Base-by-base conservation (phyloP, 139 green algal genomes). In the Chlamydomonas sphaeroides region DNA sequence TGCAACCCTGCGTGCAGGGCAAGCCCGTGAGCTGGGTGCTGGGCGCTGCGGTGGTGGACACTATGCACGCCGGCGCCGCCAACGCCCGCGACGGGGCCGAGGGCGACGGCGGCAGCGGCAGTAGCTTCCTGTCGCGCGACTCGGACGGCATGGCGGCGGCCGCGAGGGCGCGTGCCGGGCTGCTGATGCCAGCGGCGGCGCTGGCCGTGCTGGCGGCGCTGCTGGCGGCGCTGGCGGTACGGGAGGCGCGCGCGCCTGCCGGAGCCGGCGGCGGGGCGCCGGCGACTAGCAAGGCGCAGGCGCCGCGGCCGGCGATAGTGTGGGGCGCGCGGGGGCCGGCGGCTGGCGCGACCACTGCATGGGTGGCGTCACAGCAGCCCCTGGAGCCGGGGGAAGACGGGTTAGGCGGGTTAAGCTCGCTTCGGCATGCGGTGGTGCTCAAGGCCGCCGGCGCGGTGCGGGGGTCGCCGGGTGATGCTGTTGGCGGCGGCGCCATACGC, bases 21-120 rank as follows among this genome's bases (percentile, higher is more conserved):
- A 69, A 86, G 33, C 63, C 45, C 17, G 63, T 87, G 21, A 90
- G 68, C 62, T 90, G 86, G 86, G 80, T 90, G 45, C 42, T 83
- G 32, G 86, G 86, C 21, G 86, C 86, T 6, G 59, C 79, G 30
- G 68, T 90, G 33, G 68, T 87, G 51, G 81, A 90, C 21, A 70
- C 81, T n/a, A 87, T 90, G 80, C 49, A 20, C 33, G 59, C 30
- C 36, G 28, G 38, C 38, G 61, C 4, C 4, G 35, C 33, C 4
- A 15, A 0, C 18, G 67, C 15, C 7, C 23, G 65, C 23, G 17
- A 21, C 1, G 38, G 66, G 20, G 66, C 20, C 25, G 66, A 33
- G 21, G 66, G 18, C 25, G 65, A 38, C 18, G 61, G 30, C n/a
- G 61, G 30, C 30, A 69, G 63, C 18, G 53, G 56, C 30, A n/a